Conservation (phyloP, 352 stramenopile genomes). For the Phytophthora ohioensis region DNA sequence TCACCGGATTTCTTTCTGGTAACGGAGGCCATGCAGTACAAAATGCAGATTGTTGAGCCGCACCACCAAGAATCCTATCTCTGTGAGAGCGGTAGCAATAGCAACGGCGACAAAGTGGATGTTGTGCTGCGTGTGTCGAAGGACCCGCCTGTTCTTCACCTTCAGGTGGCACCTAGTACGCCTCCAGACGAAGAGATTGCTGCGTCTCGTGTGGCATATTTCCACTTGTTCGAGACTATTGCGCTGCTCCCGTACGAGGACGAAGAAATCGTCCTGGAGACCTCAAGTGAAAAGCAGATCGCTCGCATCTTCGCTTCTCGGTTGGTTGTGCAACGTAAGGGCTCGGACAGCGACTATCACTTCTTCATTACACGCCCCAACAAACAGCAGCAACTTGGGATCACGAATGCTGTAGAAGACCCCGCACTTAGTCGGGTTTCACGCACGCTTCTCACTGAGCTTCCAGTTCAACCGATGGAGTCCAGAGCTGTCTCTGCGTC, state of each 20-base stretch:
- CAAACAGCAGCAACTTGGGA: slow-evolving; percentile 2
- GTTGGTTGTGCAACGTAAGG: slow-evolving; percentile 34
- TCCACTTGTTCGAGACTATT: slow-evolving; percentile 53
- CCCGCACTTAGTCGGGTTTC: neutral
- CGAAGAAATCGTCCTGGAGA: slow-evolving; percentile 40
- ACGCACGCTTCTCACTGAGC: slow-evolving; percentile 39
- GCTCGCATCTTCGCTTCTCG: slow-evolving; percentile 35
- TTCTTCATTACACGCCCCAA: slow-evolving; percentile 35
- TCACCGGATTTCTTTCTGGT: slow-evolving; percentile 32
- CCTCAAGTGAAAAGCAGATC: slow-evolving; percentile 41
- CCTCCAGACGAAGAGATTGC: slow-evolving; percentile 6
- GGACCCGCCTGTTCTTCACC: slow-evolving; percentile 42
- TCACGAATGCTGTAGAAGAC: neutral
- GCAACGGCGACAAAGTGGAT: slow-evolving; percentile 22
- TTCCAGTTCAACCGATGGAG: slow-evolving; percentile 31
- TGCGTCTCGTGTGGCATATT: slow-evolving; percentile 36
- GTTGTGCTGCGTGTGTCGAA: slow-evolving; percentile 43
- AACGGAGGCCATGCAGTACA: slow-evolving; percentile 47
- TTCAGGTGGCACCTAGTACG: slow-evolving; percentile 33
- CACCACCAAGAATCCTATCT: slow-evolving; percentile 30
- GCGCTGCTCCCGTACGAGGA: slow-evolving; percentile 45
- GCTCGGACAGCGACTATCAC: slow-evolving; percentile 38
- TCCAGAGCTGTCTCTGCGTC: slow-evolving; percentile 10
- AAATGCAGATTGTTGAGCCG: slow-evolving; percentile 47
- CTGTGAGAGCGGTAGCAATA: slow-evolving; percentile 18